These are phyloP conservation scores for Phalaenopsis aphrodite DNA, from an alignment of 106 monocot genomes.

Conservation along the genomic window DNA sequence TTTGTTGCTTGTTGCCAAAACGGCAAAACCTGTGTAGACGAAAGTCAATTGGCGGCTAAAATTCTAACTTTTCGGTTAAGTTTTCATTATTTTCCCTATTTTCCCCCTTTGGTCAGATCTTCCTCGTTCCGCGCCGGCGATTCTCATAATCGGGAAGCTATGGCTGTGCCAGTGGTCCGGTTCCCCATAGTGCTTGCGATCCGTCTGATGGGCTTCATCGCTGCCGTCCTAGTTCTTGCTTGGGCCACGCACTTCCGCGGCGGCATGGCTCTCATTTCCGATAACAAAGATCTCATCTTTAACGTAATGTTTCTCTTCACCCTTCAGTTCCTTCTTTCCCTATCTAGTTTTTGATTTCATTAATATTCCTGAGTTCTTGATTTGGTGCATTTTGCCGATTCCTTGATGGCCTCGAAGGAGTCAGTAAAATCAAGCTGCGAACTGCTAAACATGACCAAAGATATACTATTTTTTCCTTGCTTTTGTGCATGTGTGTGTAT, in stretches of 20 bases:
- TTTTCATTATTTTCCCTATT: background rate
- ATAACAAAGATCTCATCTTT: conserved; percentile 80
- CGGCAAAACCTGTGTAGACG: background rate
- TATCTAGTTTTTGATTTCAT: background rate
- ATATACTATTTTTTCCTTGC: background rate
- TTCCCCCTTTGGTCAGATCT: background rate
- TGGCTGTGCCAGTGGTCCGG: conserved; percentile 31
- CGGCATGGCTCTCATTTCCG: conserved; percentile 59
- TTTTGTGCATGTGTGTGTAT: background rate
- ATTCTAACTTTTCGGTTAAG: background rate
- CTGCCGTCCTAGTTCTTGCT: conserved; percentile 23
- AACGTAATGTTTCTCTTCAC: conserved; percentile 34
- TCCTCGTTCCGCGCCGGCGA: background rate
- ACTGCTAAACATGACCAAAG: background rate
- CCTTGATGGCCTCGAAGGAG: background rate
- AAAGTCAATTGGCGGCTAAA: background rate
- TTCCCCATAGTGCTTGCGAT: conserved; percentile 33
- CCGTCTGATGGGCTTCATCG: conserved; percentile 28
- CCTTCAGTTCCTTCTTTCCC: background rate
- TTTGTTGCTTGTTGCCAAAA: no score
- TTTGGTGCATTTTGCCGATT: background rate
- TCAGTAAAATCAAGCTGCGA: background rate
- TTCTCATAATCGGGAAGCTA: conserved; percentile 1
- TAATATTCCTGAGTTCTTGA: background rate
- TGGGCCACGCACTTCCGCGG: conserved; percentile 67